Base-by-base conservation (phyloP, 1,284 basidiomycete genomes). In the Trametes polyzona region DNA sequence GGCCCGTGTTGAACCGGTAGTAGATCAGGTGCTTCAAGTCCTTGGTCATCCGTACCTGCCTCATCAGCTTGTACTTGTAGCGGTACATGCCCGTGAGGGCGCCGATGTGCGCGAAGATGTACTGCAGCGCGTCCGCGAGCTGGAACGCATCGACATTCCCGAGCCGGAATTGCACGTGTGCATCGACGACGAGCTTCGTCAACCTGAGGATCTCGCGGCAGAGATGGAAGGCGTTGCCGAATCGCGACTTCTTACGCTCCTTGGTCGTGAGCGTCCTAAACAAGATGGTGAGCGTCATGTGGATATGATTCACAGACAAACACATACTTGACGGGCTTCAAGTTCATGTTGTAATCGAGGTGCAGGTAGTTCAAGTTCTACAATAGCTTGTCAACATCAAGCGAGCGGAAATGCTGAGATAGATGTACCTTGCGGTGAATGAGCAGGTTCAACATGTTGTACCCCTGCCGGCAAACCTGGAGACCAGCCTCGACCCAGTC, bases 401-500 rank as follows among this genome's bases (percentile, higher is more conserved):
- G 29, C 1, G 12, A 30, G 29, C 23, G 23, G 27, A 24, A 30
- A 35, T 29, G 17, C 11, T 19, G 37, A 52, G 23, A 19, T 8
- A 52, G 17, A 69, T 74, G 43, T 66, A 87, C 92, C 81, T 99
- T 99, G 74, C 97, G 95, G 78, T 99, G 97, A 67, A 99, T 99
- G 59, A 99, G 82, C 30, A 99, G 80, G 75, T 99, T 99, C 63
- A 99, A 80, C 97, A 99, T 99, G 78, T 99, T 99, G 79, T 98
- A 99, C 30, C 96, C 96, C 73, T 99, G 97, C 65, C 96, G 81
- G 77, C 95, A 97, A 53, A 99, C 97, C 76, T 99, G 97, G 60
- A 99, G 78, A 69, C 97, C 97, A 3, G 96, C 97, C 75, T 99
- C 97, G 29, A 99, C 96, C 97, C 97, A 99, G 74, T 99, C 97